These are phyloP conservation scores for Penicillium sp. DNA, from an alignment of 2,329 filamentous ascomycete genomes.

Conservation along the genomic window DNA sequence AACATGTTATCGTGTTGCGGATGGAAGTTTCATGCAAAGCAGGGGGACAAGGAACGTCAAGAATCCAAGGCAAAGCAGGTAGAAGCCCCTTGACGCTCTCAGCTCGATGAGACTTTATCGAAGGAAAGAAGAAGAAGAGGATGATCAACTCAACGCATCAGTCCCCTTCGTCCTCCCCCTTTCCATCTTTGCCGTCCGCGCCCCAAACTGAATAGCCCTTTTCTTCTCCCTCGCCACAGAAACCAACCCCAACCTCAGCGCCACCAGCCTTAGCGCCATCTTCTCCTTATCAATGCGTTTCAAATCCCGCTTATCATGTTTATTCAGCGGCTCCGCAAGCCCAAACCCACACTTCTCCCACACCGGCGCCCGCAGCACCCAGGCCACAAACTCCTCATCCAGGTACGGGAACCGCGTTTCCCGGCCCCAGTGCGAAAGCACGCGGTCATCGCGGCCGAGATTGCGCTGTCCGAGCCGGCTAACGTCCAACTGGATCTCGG, in stretches of 20 bases:
- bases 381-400: slow-evolving; percentile 81
- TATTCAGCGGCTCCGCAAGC: slow-evolving; percentile 38
- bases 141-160: slow-evolving; percentile 46
- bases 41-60: neutral
- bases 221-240: slow-evolving; percentile 85
- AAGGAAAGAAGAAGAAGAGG: neutral
- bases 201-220: slow-evolving; percentile 83
- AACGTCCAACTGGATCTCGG: slow-evolving; percentile 85
- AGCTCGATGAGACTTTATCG: neutral
- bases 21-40: neutral
- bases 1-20: neutral
- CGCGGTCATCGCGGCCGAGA: slow-evolving; percentile 87
- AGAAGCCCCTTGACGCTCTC: neutral
- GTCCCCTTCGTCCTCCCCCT: slow-evolving; percentile 67
- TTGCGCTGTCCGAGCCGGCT: slow-evolving; percentile 88
- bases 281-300: slow-evolving; percentile 67
- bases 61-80: too few species aligned
- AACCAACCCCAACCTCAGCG: slow-evolving; percentile 71
- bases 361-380: slow-evolving; percentile 73
- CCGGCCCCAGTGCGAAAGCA: slow-evolving; percentile 84
- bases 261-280: slow-evolving; percentile 74
- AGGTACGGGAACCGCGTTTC: slow-evolving; percentile 90
- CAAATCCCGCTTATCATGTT: slow-evolving; percentile 15
- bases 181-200: slow-evolving; percentile 82
- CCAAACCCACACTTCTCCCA: slow-evolving; percentile 89